Conservation (phyloP, 1,139 yeast species). For the Lodderomyces jiufengensis region DNA sequence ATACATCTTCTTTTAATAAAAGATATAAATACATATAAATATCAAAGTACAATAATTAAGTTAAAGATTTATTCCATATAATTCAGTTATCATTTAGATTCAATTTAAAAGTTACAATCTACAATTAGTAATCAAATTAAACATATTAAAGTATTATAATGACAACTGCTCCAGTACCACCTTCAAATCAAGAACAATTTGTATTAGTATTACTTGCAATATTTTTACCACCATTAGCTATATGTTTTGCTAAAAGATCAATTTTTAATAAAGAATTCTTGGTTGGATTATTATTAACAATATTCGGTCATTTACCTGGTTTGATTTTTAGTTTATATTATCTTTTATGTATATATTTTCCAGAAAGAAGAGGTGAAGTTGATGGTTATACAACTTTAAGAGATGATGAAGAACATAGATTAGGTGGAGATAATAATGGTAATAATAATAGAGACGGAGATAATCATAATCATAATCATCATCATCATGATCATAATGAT, state of each 20-base stretch:
- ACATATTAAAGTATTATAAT: neutral
- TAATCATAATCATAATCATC: neutral
- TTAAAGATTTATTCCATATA: too few relatives aligned
- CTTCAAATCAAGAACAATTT: conserved; percentile 15
- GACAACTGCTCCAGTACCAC: conserved; percentile 3
- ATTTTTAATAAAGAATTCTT: conserved; percentile 35
- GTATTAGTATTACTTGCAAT: conserved; percentile 32
- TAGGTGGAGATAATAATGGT: conserved; percentile 1
- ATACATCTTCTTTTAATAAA: too few relatives aligned
- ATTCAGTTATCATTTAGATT: too few relatives aligned
- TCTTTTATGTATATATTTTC: conserved; percentile 22
- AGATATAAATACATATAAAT: too few relatives aligned
- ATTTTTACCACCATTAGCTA: conserved; percentile 40
- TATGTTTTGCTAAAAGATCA: conserved; percentile 27
- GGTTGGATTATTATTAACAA: conserved; percentile 32
- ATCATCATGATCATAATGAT: neutral
- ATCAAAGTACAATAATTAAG: too few relatives aligned
- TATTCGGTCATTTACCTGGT: conserved; percentile 40
- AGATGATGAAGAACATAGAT: conserved; percentile 10
- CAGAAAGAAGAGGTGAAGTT: conserved; percentile 12
- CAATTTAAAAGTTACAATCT: too few relatives aligned
- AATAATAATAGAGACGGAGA: neutral
- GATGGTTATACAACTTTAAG: conserved; percentile 10
- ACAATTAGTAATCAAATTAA: neutral
- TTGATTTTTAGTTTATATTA: conserved; percentile 32